Conservation (phyloP, 768 basidiomycete species). For the Pulveroboletus sp. region DNA sequence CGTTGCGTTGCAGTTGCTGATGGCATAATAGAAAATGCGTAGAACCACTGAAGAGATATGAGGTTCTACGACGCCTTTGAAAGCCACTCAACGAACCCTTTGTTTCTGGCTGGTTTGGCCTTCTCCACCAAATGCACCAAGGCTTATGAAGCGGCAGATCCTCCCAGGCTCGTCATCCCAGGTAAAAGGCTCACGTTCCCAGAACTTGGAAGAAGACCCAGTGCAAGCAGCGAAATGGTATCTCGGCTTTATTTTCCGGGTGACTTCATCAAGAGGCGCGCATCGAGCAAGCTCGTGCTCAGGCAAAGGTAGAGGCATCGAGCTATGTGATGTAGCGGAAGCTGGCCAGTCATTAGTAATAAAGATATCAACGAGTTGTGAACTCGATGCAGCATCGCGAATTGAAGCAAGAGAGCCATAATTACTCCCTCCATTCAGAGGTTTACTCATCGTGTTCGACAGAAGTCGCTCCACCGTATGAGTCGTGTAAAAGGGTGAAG, state of each 20-base stretch:
- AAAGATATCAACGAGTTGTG: slow-evolving; percentile 74
- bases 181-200: slow-evolving; percentile 91
- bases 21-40: slow-evolving; percentile 85
- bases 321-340: slow-evolving; percentile 57
- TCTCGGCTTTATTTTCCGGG: slow-evolving; percentile 67
- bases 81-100: slow-evolving; percentile 52
- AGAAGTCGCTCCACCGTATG: slow-evolving; percentile 69
- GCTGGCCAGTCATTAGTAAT: slow-evolving; percentile 78
- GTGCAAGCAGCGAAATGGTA: slow-evolving; percentile 80
- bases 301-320: slow-evolving; percentile 43
- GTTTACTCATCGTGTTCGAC: slow-evolving; percentile 60
- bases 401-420: slow-evolving; percentile 68
- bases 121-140: slow-evolving; percentile 81
- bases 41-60: slow-evolving; percentile 74
- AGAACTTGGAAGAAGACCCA: slow-evolving; percentile 71
- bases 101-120: slow-evolving; percentile 68
- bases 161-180: slow-evolving; percentile 74
- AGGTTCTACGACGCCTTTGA: slow-evolving; percentile 2
- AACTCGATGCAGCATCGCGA: slow-evolving; percentile 53
- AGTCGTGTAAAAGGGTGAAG: slow-evolving; percentile 69
- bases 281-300: slow-evolving; percentile 44
- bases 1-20: slow-evolving; percentile 37
- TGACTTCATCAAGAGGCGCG: slow-evolving; percentile 59
- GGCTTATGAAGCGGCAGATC: slow-evolving; percentile 70
- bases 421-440: slow-evolving; percentile 41